Conservation (phyloP, 2,329 filamentous ascomycete species). For the Fusarium sp. region DNA sequence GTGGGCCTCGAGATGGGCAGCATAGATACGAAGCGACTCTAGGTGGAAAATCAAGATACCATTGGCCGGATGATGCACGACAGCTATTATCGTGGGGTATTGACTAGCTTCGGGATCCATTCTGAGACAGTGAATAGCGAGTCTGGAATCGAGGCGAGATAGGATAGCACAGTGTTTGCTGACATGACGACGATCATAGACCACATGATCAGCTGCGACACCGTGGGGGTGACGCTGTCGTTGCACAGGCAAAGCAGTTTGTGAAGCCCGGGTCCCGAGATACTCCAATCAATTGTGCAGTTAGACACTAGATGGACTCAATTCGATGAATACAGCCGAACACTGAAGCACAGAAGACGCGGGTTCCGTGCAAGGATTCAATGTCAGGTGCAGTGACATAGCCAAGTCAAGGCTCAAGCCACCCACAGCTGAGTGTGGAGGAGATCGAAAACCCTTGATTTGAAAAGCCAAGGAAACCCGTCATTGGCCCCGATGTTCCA, state of each 20-base stretch:
- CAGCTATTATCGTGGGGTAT: constrained; percentile 30
- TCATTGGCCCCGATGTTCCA: background rate
- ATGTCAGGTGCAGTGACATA: constrained; percentile 7
- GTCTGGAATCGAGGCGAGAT: constrained; percentile 18
- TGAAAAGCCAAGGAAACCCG: background rate
- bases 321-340: background rate
- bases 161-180: constrained; percentile 32
- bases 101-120: constrained; percentile 16
- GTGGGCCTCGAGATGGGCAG: constrained; percentile 16
- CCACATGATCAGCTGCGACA: constrained; percentile 29
- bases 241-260: constrained; percentile 27
- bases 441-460: background rate
- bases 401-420: constrained; percentile 19
- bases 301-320: background rate
- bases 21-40: constrained; percentile 34
- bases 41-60: background rate
- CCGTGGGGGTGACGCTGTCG: constrained; percentile 25
- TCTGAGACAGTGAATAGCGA: constrained; percentile 6
- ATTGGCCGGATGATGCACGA: constrained; percentile 22
- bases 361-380: constrained; percentile 9
- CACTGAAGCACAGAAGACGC: background rate
- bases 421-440: constrained; percentile 1
- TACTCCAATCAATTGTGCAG: constrained; percentile 21
- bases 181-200: constrained; percentile 7
- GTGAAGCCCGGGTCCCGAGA: constrained; percentile 11